Conservation (phyloP, 2,329 filamentous ascomycete genomes). For the Elsinoe arachidis region DNA sequence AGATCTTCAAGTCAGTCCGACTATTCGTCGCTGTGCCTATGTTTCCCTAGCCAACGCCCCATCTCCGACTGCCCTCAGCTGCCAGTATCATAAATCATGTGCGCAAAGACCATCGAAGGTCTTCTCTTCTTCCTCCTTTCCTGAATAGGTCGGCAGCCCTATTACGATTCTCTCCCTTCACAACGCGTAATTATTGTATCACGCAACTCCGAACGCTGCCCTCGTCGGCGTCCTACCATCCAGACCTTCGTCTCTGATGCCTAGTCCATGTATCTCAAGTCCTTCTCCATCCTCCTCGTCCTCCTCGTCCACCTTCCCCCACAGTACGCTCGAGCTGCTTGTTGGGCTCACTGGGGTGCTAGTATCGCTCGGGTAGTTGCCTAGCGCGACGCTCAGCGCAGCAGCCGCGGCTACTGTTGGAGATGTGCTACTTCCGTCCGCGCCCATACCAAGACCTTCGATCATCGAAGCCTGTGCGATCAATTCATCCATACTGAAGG, state of each 20-base stretch:
- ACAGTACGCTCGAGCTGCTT: background rate
- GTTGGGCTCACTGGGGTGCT: background rate
- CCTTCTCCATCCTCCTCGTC: slow-evolving; percentile 6
- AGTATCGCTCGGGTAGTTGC: background rate
- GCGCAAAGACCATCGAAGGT: background rate
- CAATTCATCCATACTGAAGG: slow-evolving; percentile 8
- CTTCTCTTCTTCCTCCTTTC: background rate
- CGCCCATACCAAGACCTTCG: background rate
- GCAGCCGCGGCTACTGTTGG: background rate
- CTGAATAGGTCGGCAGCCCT: too few species aligned
- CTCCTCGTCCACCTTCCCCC: slow-evolving; percentile 6
- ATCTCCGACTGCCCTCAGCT: background rate
- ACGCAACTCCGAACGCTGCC: slow-evolving; percentile 5
- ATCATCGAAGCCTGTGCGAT: slow-evolving; percentile 3
- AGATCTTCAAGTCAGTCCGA: background rate
- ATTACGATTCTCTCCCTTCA: background rate
- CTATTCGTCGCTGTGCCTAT: background rate
- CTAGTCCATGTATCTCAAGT: slow-evolving; percentile 11
- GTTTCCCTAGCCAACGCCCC: slow-evolving; percentile 2
- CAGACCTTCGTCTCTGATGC: slow-evolving; percentile 10
- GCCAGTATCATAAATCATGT: slow-evolving; percentile 2
- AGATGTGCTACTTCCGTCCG: background rate
- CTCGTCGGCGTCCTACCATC: slow-evolving; percentile 7
- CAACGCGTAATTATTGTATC: background rate
- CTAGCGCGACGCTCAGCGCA: slow-evolving; percentile 6